Evolutionary conservation across 768 basidiomycete genomes (phyloP).

Genomic region (Suillus variegatus): DNA sequence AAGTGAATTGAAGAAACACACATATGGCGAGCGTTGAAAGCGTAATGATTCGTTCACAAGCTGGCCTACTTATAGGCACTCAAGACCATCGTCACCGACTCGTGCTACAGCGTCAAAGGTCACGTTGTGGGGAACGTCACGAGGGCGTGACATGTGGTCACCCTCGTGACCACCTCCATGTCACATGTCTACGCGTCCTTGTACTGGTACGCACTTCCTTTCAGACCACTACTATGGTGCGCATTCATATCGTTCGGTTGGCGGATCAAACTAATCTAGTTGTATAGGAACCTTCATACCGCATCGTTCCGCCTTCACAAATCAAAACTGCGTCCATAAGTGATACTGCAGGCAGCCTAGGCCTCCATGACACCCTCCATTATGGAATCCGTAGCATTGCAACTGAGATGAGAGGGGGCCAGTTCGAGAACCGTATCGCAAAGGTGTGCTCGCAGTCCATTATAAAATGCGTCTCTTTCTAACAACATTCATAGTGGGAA

Average conservation of each 20-base stretch:
- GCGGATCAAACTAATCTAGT: conserved; percentile 7
- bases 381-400: conserved; percentile 85
- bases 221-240: conserved; percentile 23
- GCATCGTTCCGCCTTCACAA: conserved; percentile 58
- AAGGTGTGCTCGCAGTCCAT: conserved; percentile 47
- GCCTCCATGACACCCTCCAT: conserved; percentile 85
- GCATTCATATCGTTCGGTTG: not conserved
- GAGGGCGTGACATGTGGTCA: conserved; percentile 28
- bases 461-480: conserved; percentile 4
- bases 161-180: conserved; percentile 10
- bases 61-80: conserved; percentile 11
- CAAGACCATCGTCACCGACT: conserved; percentile 7
- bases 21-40: not conserved
- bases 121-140: conserved; percentile 29
- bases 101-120: conserved; percentile 8
- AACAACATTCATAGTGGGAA: conserved; percentile 70
- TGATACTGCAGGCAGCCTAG: conserved; percentile 71
- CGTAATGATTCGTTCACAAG: not conserved
- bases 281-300: conserved; percentile 50
- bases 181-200: conserved; percentile 17
- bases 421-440: conserved; percentile 69
- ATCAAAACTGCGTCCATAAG: conserved; percentile 64
- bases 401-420: conserved; percentile 59
- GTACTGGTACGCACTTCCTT: conserved; percentile 9
- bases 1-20: not conserved